Percentiles rank a stretch among this genome's conserved stretches.
phyloP scores from a whole-genome alignment of 2,329 filamentous ascomycete genomes.

The Trichoderma sp. region DNA sequence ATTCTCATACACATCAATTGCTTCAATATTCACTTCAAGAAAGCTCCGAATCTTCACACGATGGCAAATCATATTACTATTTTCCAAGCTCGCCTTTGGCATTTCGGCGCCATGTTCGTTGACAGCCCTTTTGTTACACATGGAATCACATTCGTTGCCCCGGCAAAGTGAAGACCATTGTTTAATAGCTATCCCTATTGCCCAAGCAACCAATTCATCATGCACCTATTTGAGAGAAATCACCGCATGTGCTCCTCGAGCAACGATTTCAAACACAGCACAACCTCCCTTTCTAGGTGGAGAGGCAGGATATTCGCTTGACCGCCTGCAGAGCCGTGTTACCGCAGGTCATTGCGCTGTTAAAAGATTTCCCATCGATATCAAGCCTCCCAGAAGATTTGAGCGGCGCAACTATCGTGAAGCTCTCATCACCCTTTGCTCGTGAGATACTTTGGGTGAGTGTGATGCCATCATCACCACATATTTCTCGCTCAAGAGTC shows the following conservation, averaged over 20 bases:
- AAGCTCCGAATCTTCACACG: rapidly evolving
- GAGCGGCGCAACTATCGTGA: too few relatives aligned
- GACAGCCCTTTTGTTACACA: neutral
- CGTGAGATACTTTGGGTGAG: neutral
- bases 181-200: too few relatives aligned
- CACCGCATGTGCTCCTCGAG: neutral
- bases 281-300: neutral
- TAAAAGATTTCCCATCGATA: neutral
- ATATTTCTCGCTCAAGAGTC: neutral
- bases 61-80: neutral
- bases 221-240: neutral
- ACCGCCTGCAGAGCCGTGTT: neutral
- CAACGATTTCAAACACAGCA: neutral
- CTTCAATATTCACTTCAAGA: neutral
- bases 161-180: neutral
- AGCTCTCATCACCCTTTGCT: neutral
- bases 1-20: neutral
- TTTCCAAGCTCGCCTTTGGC: too few relatives aligned
- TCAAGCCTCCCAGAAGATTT: neutral
- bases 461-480: neutral
- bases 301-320: neutral
- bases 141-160: neutral
- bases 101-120: neutral
- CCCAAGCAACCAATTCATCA: neutral
- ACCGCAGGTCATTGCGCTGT: neutral